Evolutionary conservation across 2,329 filamentous ascomycete species (phyloP).

Genomic region (Rhexocercosporidium sp.): DNA sequence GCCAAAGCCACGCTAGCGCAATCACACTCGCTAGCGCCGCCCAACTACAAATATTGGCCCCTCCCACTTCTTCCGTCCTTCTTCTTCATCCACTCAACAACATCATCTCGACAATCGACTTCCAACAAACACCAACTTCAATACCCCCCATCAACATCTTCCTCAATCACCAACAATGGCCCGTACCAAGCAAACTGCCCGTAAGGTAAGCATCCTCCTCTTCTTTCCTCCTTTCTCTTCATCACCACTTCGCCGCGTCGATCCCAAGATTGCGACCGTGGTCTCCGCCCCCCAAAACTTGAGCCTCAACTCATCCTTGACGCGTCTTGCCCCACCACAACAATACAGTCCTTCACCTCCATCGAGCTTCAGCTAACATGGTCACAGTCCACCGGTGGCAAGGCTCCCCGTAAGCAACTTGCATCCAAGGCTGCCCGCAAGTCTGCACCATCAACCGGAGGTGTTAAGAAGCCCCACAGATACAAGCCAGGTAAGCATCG

Average conservation of each 20-base stretch:
- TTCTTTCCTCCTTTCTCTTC: slow-evolving; percentile 18
- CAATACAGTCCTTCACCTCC: slow-evolving; percentile 1
- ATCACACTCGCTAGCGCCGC: slow-evolving; percentile 36
- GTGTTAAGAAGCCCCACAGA: slow-evolving; percentile 95
- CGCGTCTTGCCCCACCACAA: slow-evolving; percentile 25
- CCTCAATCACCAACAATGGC: slow-evolving; percentile 43
- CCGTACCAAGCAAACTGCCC: slow-evolving; percentile 55
- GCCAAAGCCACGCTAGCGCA: slow-evolving; percentile 26
- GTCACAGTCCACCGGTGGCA: slow-evolving; percentile 73
- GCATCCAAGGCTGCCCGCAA: slow-evolving; percentile 98
- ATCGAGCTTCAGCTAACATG: slow-evolving; percentile 35
- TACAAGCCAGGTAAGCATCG: slow-evolving; percentile 66
- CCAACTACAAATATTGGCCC: slow-evolving; percentile 41
- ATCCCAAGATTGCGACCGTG: slow-evolving; percentile 39
- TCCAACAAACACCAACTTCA: slow-evolving; percentile 24
- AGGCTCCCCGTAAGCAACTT: slow-evolving; percentile 91
- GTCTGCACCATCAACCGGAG: slow-evolving; percentile 94
- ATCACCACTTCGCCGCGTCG: slow-evolving; percentile 17
- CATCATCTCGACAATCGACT: slow-evolving; percentile 33
- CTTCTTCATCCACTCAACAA: slow-evolving; percentile 41
- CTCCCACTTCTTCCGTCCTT: slow-evolving; percentile 39
- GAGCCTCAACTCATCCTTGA: slow-evolving; percentile 26
- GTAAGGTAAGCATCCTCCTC: slow-evolving; percentile 53
- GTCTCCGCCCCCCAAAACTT: slow-evolving; percentile 17
- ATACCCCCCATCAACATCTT: slow-evolving; percentile 28